Conservation (phyloP, 192 early-diverging fungal genomes). For the Radiomyces spectabilis region DNA sequence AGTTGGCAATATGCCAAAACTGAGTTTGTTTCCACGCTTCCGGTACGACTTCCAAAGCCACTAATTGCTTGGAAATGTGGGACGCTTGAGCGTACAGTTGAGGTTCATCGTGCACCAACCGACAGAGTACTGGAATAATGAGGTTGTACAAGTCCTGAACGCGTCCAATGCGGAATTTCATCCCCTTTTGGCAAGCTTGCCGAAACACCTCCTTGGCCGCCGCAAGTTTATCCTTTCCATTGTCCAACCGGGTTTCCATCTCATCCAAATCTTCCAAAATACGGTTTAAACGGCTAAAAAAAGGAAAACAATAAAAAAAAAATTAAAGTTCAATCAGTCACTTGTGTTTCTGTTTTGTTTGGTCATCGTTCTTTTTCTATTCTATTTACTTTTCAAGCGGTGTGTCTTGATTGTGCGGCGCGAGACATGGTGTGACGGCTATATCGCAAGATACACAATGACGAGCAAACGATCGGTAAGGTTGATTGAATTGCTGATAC, state of each 20-base stretch:
- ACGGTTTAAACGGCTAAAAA: slow-evolving; percentile 5
- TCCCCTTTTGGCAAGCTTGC: slow-evolving; percentile 1
- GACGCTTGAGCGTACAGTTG: slow-evolving; percentile 4
- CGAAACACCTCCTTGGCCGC: background rate
- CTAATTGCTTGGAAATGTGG: slow-evolving; percentile 29
- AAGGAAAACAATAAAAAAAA: background rate
- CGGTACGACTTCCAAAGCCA: slow-evolving; percentile 37
- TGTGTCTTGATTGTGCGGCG: slow-evolving; percentile 1
- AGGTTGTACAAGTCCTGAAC: slow-evolving; percentile 16
- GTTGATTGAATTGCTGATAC: slow-evolving; percentile 47
- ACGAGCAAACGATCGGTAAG: slow-evolving; percentile 43
- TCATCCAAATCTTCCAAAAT: background rate
- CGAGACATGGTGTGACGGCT: slow-evolving; percentile 28
- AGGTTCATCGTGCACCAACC: slow-evolving; percentile 2
- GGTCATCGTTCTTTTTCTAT: background rate
- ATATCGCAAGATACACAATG: slow-evolving; percentile 39
- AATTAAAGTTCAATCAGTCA: background rate
- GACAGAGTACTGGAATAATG: slow-evolving; percentile 7
- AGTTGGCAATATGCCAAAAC: slow-evolving; percentile 45
- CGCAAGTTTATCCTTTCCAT: background rate
- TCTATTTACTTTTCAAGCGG: slow-evolving; percentile 16
- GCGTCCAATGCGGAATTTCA: slow-evolving; percentile 7
- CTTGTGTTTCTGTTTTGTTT: background rate
- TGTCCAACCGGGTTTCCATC: background rate
- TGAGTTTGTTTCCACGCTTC: slow-evolving; percentile 53